Percentiles rank a stretch among this genome's conserved stretches.
These are phyloP conservation scores for Glutinoglossum americanum DNA, from an alignment of 495 filamentous ascomycete genomes.

Conservation along the genomic window DNA sequence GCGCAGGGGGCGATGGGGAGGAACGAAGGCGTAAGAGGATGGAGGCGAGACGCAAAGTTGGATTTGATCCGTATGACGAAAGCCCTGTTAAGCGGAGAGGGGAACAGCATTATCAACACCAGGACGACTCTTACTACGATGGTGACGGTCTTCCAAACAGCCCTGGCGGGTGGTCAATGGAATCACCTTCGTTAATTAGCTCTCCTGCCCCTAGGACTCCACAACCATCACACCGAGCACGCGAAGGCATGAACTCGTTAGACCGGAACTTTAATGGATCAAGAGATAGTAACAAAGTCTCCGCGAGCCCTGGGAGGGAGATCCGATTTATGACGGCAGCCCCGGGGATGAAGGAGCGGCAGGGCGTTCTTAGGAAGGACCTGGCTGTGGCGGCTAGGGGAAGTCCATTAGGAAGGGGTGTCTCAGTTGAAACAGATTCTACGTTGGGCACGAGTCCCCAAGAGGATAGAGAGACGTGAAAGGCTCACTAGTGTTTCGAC, in stretches of 20 bases:
- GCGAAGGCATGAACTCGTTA: not conserved
- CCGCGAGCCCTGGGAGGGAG: not conserved
- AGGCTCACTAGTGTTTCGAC: not conserved
- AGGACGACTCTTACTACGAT: not conserved
- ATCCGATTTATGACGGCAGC: not conserved
- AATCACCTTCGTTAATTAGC: not conserved
- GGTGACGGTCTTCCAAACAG: not conserved
- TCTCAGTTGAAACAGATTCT: not conserved
- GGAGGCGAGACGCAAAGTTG: conserved; percentile 56
- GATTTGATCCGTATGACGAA: conserved; percentile 73
- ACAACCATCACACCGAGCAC: not conserved
- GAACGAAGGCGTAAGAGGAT: conserved; percentile 45
- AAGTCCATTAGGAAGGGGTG: not conserved
- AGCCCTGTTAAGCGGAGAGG: conserved; percentile 41
- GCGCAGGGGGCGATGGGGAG: conserved; percentile 47
- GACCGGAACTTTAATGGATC: not conserved
- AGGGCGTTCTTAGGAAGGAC: not conserved
- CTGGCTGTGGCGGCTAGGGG: not conserved
- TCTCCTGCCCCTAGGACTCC: not conserved
- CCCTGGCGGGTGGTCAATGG: not conserved
- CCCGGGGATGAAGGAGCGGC: not conserved
- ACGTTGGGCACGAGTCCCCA: conserved; percentile 1
- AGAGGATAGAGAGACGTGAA: not conserved
- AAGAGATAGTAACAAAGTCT: not conserved
- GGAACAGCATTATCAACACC: conserved; percentile 34